phyloP scores from a whole-genome alignment of 108 stramenopile species.

The Skeletonema menzelii region DNA sequence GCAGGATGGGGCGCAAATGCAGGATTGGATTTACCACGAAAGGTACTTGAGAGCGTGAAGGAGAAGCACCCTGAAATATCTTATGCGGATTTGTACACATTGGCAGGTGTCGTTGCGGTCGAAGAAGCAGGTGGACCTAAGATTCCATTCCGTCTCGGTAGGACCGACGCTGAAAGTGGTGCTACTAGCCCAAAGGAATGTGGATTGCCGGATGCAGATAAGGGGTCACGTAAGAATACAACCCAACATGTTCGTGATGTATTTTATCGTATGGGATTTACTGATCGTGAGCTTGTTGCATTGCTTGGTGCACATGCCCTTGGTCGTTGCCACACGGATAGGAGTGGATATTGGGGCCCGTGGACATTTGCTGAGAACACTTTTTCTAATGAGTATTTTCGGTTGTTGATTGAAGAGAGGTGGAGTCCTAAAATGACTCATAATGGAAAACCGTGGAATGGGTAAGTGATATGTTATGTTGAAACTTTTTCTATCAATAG shows the following conservation, averaged over 20 bases:
- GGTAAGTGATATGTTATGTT: background rate
- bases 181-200: slow-evolving; percentile 74
- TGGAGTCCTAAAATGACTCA: slow-evolving; percentile 89
- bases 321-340: slow-evolving; percentile 93
- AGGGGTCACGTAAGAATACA: slow-evolving; percentile 73
- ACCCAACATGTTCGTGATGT: slow-evolving; percentile 89
- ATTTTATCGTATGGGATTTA: slow-evolving; percentile 83
- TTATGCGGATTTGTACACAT: slow-evolving; percentile 94
- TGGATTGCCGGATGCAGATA: slow-evolving; percentile 90
- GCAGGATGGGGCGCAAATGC: slow-evolving; percentile 86
- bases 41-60: slow-evolving; percentile 76
- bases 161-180: slow-evolving; percentile 67
- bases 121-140: slow-evolving; percentile 66
- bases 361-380: slow-evolving; percentile 96
- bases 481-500: too few relatives aligned
- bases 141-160: slow-evolving; percentile 79
- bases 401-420: slow-evolving; percentile 89
- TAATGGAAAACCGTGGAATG: slow-evolving; percentile 14
- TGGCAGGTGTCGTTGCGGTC: slow-evolving; percentile 80
- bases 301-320: slow-evolving; percentile 97
- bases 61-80: slow-evolving; percentile 84
- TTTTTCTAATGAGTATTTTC: slow-evolving; percentile 97
- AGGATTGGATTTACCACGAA: slow-evolving; percentile 83
- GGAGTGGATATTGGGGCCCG: slow-evolving; percentile 85
- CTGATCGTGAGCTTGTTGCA: slow-evolving; percentile 94